Evolutionary conservation across 768 basidiomycete species (phyloP), one percentile per base, ranked within the genome.

Genomic region (Tulasnella sp.): DNA sequence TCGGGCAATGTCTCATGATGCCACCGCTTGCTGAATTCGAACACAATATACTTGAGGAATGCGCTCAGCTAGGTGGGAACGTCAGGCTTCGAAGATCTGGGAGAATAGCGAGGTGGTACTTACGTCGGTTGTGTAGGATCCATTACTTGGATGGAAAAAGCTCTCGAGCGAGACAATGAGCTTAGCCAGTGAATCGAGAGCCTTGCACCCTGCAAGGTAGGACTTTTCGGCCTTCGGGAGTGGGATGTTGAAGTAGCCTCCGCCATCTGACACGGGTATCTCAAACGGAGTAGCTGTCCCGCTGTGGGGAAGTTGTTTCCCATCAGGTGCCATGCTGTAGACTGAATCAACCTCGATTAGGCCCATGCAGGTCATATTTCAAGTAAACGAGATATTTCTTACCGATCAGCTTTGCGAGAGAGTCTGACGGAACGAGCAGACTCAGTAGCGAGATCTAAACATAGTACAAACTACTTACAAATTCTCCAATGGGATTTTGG

Each of bases 91-190:
- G 44, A 8, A 46, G 54, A n/a, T 37, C n/a, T 37, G 18, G 18
- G 9, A n/a, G 28, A 6, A 60, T 31, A 28, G 16, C 22, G 46
- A 31, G 60, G 14, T 12, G 16, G 28, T 44, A 84, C 89, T 81
- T 82, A 93, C 92, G 81, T 87, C 84, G 77, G 89, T 85, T 4
- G 95, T 93, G 94, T 96, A 98, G 42, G 89, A 87, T 3, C 97
- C 97, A 84, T 98, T 98, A 6, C 94, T 95, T 1, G 97, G 97
- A 85, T 99, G 97, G 87, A 98, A 99, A 88, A 94, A 97, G 0
- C 93, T 92, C 84, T 99, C 97, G 5, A 94, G 94, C 83, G 95
- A 96, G 18, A 95, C 97, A 81, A 99, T 91, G 54, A 99, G 87
- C 82, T 92, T 92, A 83, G 94, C 94, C 31, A 99, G 87, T 18